A percentile compares a stretch with the other conserved stretches of the same genome.
Evolutionary conservation across 2,329 filamentous ascomycete genomes (phyloP).

Genomic region (Curvularia sp.): DNA sequence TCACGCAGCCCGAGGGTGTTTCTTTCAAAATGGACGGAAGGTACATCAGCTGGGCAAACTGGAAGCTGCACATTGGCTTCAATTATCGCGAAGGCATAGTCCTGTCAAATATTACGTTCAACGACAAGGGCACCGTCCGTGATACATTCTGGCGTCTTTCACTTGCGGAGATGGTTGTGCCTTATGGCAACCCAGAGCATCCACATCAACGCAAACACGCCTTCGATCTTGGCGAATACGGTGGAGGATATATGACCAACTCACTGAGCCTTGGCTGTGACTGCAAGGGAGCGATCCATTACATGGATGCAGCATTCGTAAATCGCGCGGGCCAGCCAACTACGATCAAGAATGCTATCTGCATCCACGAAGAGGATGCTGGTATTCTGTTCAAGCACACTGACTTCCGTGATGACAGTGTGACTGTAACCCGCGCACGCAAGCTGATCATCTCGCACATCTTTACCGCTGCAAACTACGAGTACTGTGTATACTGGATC

Average conservation of each 20-base stretch:
- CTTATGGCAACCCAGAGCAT: conserved; percentile 81
- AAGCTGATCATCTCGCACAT: conserved; percentile 90
- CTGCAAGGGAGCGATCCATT: conserved; percentile 90
- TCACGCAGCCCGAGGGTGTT: conserved; percentile 87
- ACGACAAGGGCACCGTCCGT: conserved; percentile 77
- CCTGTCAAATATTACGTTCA: conserved; percentile 87
- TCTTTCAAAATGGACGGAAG: conserved; percentile 80
- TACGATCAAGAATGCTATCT: conserved; percentile 91
- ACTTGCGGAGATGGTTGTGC: conserved; percentile 91
- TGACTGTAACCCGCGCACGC: conserved; percentile 82
- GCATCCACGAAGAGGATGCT: conserved; percentile 91
- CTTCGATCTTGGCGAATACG: conserved; percentile 82
- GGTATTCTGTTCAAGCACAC: conserved; percentile 95
- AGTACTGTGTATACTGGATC: conserved; percentile 88
- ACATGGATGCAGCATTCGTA: conserved; percentile 86
- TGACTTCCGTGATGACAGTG: conserved; percentile 89
- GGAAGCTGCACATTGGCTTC: conserved; percentile 91
- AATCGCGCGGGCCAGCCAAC: conserved; percentile 76
- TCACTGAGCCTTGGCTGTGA: conserved; percentile 78
- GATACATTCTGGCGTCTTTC: conserved; percentile 89
- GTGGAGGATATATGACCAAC: conserved; percentile 84
- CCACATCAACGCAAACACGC: conserved; percentile 84
- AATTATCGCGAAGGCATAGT: conserved; percentile 94
- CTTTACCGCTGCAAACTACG: conserved; percentile 95
- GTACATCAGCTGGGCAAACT: conserved; percentile 87